These are phyloP conservation scores for Truncatella angustata DNA, from an alignment of 2,329 filamentous ascomycete species.

Conservation along the genomic window DNA sequence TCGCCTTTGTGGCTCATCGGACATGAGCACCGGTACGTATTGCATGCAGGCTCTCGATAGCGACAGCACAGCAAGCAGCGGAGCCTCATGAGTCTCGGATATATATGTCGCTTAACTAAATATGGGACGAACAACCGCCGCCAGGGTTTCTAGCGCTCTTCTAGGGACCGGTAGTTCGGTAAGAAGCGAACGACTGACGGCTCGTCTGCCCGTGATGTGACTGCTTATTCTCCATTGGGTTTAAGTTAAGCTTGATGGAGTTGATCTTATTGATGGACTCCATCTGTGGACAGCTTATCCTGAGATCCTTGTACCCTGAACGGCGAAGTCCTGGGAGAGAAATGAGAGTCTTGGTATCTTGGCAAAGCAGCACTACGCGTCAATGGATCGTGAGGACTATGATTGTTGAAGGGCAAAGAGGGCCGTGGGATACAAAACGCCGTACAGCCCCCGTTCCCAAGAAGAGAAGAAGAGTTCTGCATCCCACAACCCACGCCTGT, in stretches of 20 bases:
- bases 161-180: background rate
- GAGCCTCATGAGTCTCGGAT: slow-evolving; percentile 6
- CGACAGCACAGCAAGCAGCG: background rate
- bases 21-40: background rate
- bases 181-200: background rate
- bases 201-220: background rate
- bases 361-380: background rate
- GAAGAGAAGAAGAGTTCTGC: background rate
- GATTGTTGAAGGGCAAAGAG: background rate
- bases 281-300: background rate
- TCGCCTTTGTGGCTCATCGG: background rate
- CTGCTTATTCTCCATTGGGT: background rate
- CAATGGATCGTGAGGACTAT: background rate
- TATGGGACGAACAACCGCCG: slow-evolving; percentile 2
- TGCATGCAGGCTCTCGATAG: background rate
- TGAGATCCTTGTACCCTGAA: background rate
- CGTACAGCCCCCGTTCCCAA: background rate
- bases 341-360: background rate
- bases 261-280: too few relatives aligned
- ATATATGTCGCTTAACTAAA: slow-evolving; percentile 1
- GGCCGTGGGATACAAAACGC: background rate
- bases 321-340: background rate
- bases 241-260: slow-evolving; percentile 2
- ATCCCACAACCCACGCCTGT: background rate
- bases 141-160: background rate